Evolutionary conservation across 352 stramenopile species (phyloP).

Genomic region (Phytophthora litchii): DNA sequence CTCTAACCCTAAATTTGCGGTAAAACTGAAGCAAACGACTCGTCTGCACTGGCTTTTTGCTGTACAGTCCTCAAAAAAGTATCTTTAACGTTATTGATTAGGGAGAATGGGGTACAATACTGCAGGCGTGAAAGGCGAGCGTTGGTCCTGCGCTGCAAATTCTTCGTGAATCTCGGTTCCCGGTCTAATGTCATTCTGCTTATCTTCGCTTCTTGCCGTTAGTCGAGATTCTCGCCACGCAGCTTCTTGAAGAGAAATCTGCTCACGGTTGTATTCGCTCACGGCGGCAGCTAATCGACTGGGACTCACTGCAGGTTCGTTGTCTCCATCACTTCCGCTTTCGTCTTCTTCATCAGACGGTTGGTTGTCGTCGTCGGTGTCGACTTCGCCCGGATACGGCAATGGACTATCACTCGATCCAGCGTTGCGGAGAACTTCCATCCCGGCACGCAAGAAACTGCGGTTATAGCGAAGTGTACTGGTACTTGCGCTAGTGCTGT

Average conservation of each 20-base stretch:
- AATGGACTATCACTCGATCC: conserved; percentile 19
- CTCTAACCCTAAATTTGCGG: conserved; percentile 4
- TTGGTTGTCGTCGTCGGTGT: conserved; percentile 16
- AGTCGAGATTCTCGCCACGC: conserved; percentile 3
- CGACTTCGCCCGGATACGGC: conserved; percentile 20
- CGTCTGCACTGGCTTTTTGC: conserved; percentile 25
- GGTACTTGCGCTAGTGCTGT: conserved; percentile 7
- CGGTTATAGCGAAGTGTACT: conserved; percentile 44
- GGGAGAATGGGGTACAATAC: conserved; percentile 69
- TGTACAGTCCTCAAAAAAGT: conserved; percentile 3
- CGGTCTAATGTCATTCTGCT: conserved; percentile 42
- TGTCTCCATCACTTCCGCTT: conserved; percentile 19
- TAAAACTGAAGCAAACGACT: not conserved
- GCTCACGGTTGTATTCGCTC: conserved; percentile 27
- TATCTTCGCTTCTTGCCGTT: conserved; percentile 21
- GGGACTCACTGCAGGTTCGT: conserved; percentile 11
- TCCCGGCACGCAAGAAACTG: conserved; percentile 61
- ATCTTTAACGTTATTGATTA: conserved; percentile 29
- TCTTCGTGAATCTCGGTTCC: conserved; percentile 11
- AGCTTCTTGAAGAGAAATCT: conserved; percentile 6
- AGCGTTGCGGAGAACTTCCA: conserved; percentile 57
- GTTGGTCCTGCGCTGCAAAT: conserved; percentile 30
- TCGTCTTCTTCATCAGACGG: conserved; percentile 12
- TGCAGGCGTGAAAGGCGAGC: conserved; percentile 55
- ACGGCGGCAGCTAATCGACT: conserved; percentile 29